Percentiles rank a stretch among this genome's conserved stretches.
These are phyloP conservation scores for Sphagnum magellanicum DNA, from an alignment of 228 moss, liverwort and hornwort genomes.

Conservation along the genomic window DNA sequence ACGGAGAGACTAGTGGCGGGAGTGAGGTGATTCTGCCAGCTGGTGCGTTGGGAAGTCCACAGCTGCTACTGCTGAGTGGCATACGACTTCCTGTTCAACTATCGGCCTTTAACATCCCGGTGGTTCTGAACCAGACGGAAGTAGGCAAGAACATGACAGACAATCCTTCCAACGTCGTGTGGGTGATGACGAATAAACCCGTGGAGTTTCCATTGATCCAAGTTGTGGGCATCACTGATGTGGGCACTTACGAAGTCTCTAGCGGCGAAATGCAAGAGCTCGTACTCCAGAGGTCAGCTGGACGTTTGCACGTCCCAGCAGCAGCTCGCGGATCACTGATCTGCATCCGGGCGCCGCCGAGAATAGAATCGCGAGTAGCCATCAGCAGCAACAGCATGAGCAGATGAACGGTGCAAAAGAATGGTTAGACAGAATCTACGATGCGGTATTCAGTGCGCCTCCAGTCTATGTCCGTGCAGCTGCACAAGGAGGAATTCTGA, in stretches of 20 bases:
- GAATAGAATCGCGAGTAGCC: too few species aligned
- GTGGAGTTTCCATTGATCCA: constrained; percentile 39
- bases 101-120: constrained; percentile 19
- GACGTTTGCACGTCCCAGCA: too few species aligned
- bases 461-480: not conserved
- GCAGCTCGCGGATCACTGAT: too few species aligned
- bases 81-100: constrained; percentile 42
- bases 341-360: too few species aligned
- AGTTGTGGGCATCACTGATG: constrained; percentile 42
- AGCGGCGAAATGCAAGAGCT: constrained; percentile 20
- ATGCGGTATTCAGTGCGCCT: not conserved
- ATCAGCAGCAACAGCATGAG: too few species aligned
- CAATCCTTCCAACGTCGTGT: constrained; percentile 37
- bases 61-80: constrained; percentile 60
- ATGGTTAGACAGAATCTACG: constrained; percentile 2
- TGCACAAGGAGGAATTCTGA: constrained; percentile 30
- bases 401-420: not conserved
- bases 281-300: too few species aligned
- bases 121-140: constrained; percentile 18
- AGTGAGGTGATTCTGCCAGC: constrained; percentile 46
- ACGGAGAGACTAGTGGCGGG: not conserved
- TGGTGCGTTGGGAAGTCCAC: constrained; percentile 53
- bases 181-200: constrained; percentile 23
- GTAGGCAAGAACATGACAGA: constrained; percentile 36
- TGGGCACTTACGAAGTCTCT: constrained; percentile 40